A percentile compares a stretch with the other conserved stretches of the same genome.
These are phyloP conservation scores for Apophysomyces variabilis DNA, from an alignment of 371 early-diverging fungal genomes.

Conservation along the genomic window DNA sequence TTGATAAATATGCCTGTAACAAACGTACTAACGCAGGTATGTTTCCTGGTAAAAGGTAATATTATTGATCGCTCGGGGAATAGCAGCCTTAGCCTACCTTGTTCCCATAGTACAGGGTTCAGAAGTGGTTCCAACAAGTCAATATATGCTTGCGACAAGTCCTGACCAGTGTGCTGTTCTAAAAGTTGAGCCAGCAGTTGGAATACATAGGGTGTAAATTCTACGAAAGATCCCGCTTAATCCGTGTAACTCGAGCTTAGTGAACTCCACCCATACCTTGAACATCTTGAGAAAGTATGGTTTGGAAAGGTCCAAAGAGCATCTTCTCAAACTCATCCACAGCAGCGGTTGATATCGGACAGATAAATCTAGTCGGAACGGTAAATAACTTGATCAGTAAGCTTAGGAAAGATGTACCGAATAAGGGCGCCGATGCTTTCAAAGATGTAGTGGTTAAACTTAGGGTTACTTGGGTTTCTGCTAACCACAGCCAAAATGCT, in stretches of 20 bases:
- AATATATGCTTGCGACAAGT: conserved; percentile 75
- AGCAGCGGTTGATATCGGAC: conserved; percentile 63
- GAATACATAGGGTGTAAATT: conserved; percentile 96
- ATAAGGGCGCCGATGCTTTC: conserved; percentile 91
- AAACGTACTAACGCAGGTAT: conserved; percentile 92
- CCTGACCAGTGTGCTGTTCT: conserved; percentile 69
- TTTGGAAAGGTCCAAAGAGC: conserved; percentile 82
- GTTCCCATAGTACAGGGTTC: conserved; percentile 88
- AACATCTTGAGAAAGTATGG: conserved; percentile 89
- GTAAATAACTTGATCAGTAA: neutral
- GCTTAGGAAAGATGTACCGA: conserved; percentile 41
- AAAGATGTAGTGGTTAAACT: conserved; percentile 96
- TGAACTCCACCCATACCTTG: conserved; percentile 33
- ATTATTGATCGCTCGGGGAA: neutral
- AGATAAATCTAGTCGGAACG: conserved; percentile 47
- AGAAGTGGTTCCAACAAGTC: conserved; percentile 78
- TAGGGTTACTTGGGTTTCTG: conserved; percentile 95
- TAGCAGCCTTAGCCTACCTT: conserved; percentile 49
- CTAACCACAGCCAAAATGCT: conserved; percentile 82
- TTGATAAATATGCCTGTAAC: conserved; percentile 81
- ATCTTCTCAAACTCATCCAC: conserved; percentile 81
- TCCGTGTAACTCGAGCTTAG: neutral
- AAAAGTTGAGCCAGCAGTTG: conserved; percentile 91
- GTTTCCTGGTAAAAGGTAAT: conserved; percentile 62
- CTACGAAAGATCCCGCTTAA: conserved; percentile 39